Evolutionary conservation across 2,329 filamentous ascomycete genomes (phyloP).

Genomic region (Xylariaceae sp.): DNA sequence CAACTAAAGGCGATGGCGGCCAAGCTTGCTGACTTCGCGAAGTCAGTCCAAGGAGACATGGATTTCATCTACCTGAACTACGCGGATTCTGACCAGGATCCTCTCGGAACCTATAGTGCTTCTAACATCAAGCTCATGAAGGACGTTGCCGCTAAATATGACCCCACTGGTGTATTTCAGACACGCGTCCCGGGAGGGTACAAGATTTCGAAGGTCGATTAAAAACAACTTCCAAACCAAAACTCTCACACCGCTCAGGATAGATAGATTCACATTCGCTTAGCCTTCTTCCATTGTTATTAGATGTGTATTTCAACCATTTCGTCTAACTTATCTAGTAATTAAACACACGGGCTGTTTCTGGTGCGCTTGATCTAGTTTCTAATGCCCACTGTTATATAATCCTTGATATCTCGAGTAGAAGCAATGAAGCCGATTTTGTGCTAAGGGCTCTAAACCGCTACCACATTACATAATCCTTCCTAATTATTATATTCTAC

Average conservation of each 20-base stretch:
- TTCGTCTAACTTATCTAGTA: no score
- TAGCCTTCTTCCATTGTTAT: not conserved
- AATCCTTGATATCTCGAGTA: no score
- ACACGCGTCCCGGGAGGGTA: conserved; percentile 43
- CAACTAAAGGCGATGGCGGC: conserved; percentile 27
- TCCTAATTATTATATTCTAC: no score
- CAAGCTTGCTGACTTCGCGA: conserved; percentile 31
- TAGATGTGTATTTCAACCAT: no score
- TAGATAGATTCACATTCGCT: not conserved
- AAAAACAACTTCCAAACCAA: not conserved
- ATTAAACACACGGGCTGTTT: no score
- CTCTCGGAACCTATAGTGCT: conserved; percentile 40
- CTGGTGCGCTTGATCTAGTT: no score
- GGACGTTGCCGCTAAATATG: conserved; percentile 38
- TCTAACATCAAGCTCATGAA: conserved; percentile 37
- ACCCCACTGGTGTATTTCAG: conserved; percentile 41
- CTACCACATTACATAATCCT: no score
- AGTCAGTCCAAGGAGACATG: conserved; percentile 32
- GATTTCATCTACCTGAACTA: conserved; percentile 45
- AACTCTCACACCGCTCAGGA: not conserved
- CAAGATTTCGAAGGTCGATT: conserved; percentile 37
- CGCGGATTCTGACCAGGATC: conserved; percentile 39
- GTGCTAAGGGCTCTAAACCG: no score
- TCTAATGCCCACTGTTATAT: no score
- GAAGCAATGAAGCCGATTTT: no score